Evolutionary conservation across 352 stramenopile genomes (phyloP), one percentile per base, ranked within the genome.

Genomic region (Bremia lactucae): DNA sequence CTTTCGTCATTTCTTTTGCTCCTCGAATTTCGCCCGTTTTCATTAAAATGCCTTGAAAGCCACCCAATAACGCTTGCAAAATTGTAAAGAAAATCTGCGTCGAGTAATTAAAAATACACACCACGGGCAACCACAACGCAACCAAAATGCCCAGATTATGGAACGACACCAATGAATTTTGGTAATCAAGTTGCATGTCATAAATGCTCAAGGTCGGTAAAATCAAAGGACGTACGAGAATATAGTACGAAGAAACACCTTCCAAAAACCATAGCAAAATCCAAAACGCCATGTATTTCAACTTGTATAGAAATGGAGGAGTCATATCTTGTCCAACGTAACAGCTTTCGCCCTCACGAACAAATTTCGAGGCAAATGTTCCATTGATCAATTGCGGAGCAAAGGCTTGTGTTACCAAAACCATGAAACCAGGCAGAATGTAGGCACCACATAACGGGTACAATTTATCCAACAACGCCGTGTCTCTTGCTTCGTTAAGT

Each of bases 21-120:
- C 73, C 73, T 31, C 65, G 74, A 15, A 85, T 73, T 26, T 87
- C 74, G 4, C 74, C 74, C 4, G 72, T 82, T 40, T 87, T 85
- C 74, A 87, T 85, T 7, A 83, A 49, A 37, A 78, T 53, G 6
- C 74, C 74, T 54, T 76, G 68, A 38, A 85, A 77, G 7, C 61
- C 68, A 28, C 74, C 74, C 0, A 84, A 42, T 13, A 84, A 33
- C 14, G 74, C 71, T 42, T 87, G 67, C 33, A 87, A 83, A 31
- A 84, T 79, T 0, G 74, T 85, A 13, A 85, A 87, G 52, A 81
- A 87, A 49, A 87, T 84, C 49, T 87, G 74, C 35, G 74, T 79
- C 19, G 82, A 68, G 52, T 87, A 87, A 49, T 82, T 83, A 47
- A 85, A 87, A 34, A 87, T 79, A 42, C 69, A 84, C 14, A 66